phyloP scores from a whole-genome alignment of 208 protist species.

The Leishmania major region DNA sequence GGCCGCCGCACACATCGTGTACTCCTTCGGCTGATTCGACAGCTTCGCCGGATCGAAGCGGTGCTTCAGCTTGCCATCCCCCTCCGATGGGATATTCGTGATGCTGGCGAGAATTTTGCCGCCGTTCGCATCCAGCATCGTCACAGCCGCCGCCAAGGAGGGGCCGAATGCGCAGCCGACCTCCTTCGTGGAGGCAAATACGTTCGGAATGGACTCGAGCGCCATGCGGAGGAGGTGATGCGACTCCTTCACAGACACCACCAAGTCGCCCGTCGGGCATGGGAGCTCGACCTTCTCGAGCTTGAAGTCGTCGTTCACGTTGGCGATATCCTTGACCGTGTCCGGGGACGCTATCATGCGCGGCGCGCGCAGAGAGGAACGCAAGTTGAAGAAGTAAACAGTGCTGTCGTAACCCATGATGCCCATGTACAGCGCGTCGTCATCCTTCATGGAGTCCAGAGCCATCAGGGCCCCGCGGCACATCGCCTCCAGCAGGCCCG shows the following conservation, averaged over 20 bases:
- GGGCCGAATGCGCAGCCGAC: slow-evolving; percentile 92
- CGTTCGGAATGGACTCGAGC: slow-evolving; percentile 70
- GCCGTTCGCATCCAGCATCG: slow-evolving; percentile 86
- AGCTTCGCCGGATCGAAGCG: slow-evolving; percentile 86
- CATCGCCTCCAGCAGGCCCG: slow-evolving; percentile 79
- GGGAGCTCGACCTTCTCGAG: slow-evolving; percentile 86
- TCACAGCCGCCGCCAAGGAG: slow-evolving; percentile 90
- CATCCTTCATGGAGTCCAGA: slow-evolving; percentile 74
- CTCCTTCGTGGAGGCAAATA: slow-evolving; percentile 75
- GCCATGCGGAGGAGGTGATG: slow-evolving; percentile 70
- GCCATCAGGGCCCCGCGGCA: slow-evolving; percentile 70
- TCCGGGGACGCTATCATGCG: slow-evolving; percentile 91
- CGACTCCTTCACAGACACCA: slow-evolving; percentile 81
- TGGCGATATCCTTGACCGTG: slow-evolving; percentile 72
- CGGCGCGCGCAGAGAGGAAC: slow-evolving; percentile 60
- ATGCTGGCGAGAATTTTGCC: slow-evolving; percentile 94
- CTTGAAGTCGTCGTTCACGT: slow-evolving; percentile 85
- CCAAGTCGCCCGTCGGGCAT: slow-evolving; percentile 63
- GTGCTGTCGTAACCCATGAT: slow-evolving; percentile 79
- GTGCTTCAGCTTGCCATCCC: slow-evolving; percentile 81
- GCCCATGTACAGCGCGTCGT: slow-evolving; percentile 86
- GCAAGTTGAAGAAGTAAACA: slow-evolving; percentile 96
- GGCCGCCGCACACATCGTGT: slow-evolving; percentile 84
- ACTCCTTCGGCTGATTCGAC: slow-evolving; percentile 83
- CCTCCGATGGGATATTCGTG: slow-evolving; percentile 85